These are phyloP conservation scores for Penicillium ochrochloron DNA, from an alignment of 495 filamentous ascomycete genomes.

Conservation along the genomic window DNA sequence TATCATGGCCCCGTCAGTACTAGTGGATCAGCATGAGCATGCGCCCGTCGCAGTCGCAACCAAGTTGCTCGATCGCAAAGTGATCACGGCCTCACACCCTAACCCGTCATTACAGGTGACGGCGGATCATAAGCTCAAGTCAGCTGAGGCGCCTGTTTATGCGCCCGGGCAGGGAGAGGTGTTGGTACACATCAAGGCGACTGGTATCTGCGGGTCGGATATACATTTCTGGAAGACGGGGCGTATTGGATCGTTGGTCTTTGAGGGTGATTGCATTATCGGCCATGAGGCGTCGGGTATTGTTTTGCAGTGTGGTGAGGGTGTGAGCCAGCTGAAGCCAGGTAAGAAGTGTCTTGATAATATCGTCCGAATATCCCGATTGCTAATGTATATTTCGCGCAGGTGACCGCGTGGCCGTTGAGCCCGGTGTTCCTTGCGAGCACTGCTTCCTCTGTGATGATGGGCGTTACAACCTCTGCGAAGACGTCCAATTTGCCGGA, in stretches of 20 bases:
- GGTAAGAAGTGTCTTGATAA: constrained; percentile 18
- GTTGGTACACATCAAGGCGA: constrained; percentile 55
- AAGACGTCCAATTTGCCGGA: constrained; percentile 68
- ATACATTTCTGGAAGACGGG: constrained; percentile 81
- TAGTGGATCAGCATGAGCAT: constrained; percentile 18
- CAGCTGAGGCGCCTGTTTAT: constrained; percentile 55
- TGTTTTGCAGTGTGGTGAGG: constrained; percentile 65
- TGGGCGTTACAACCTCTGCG: constrained; percentile 81
- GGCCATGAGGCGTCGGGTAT: constrained; percentile 79
- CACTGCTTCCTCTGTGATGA: constrained; percentile 64
- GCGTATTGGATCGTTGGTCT: constrained; percentile 73
- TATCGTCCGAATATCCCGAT: neutral
- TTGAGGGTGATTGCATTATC: constrained; percentile 69
- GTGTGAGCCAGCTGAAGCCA: constrained; percentile 39
- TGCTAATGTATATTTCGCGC: constrained; percentile 11
- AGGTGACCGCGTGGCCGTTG: constrained; percentile 76
- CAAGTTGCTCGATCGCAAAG: constrained; percentile 15
- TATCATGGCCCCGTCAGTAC: constrained; percentile 24
- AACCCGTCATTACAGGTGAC: constrained; percentile 63
- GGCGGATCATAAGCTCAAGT: constrained; percentile 56
- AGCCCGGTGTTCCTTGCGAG: constrained; percentile 74
- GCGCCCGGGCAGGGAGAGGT: constrained; percentile 53
- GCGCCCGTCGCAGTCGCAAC: constrained; percentile 6
- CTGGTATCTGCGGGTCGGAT: constrained; percentile 64
- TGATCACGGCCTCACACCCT: constrained; percentile 33